Evolutionary conservation across 768 basidiomycete species (phyloP).

Genomic region (Russula foetens): DNA sequence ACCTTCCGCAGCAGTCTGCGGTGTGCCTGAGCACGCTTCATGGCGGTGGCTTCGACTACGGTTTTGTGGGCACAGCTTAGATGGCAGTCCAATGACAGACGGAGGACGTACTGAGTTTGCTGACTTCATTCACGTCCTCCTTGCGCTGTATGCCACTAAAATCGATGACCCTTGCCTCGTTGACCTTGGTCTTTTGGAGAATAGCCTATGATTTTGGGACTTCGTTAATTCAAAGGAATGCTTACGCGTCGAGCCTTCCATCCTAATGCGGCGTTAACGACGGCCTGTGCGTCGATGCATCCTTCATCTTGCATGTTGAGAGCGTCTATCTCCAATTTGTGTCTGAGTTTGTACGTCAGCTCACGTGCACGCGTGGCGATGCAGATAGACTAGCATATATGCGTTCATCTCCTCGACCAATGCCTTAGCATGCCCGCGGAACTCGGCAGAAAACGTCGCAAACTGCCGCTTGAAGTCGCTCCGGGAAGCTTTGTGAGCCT

Average conservation of each 20-base stretch:
- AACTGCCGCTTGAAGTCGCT: constrained; percentile 10
- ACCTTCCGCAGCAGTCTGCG: constrained; percentile 12
- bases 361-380: neutral
- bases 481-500: neutral
- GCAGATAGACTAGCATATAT: constrained; percentile 17
- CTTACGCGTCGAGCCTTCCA: constrained; percentile 11
- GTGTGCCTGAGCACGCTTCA: constrained; percentile 1
- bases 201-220: neutral
- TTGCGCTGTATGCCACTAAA: constrained; percentile 1
- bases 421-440: constrained; percentile 5
- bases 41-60: constrained; percentile 9
- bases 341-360: neutral
- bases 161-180: constrained; percentile 6
- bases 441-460: neutral
- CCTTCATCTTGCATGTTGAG: neutral
- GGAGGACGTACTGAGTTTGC: constrained; percentile 11
- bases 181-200: constrained; percentile 1
- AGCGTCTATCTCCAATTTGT: constrained; percentile 1
- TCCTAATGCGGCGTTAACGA: neutral
- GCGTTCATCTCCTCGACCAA: constrained; percentile 13
- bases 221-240: neutral
- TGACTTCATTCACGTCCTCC: constrained; percentile 11
- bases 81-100: neutral
- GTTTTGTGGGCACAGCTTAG: neutral
- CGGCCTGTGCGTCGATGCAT: neutral